Percentiles rank a stretch among this genome's conserved stretches.
Evolutionary conservation across 768 basidiomycete genomes (phyloP).

Genomic region (Tubosaeta sp.): DNA sequence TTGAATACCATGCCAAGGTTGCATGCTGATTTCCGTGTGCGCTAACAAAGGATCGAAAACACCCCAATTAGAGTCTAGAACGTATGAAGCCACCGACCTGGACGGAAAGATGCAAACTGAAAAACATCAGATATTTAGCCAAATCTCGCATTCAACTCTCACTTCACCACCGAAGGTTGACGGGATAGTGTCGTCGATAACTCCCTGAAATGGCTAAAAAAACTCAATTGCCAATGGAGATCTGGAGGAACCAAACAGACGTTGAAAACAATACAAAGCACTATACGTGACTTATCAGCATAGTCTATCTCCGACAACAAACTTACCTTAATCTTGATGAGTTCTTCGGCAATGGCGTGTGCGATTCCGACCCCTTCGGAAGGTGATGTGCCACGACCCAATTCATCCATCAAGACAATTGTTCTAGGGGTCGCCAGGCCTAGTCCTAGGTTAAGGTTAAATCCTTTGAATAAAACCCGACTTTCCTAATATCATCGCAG

Average conservation of each 20-base stretch:
- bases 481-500: constrained; percentile 84
- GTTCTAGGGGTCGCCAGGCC: constrained; percentile 68
- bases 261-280: constrained; percentile 90
- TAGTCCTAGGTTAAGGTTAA: constrained; percentile 20
- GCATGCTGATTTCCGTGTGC: constrained; percentile 45
- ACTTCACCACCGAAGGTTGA: constrained; percentile 82
- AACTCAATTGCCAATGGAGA: constrained; percentile 1
- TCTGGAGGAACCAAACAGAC: constrained; percentile 34
- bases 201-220: constrained; percentile 70
- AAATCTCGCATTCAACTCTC: constrained; percentile 21
- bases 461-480: neutral
- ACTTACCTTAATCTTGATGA: constrained; percentile 66
- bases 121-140: neutral
- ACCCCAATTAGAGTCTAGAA: neutral
- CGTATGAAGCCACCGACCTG: constrained; percentile 44
- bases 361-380: constrained; percentile 78
- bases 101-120: constrained; percentile 77
- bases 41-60: constrained; percentile 34
- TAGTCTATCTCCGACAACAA: neutral
- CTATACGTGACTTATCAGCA: constrained; percentile 34
- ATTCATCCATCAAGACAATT: constrained; percentile 87
- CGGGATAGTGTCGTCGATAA: constrained; percentile 70
- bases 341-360: constrained; percentile 77
- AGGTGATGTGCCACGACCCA: constrained; percentile 89
- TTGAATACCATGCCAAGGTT: constrained; percentile 71